Evolutionary conservation across 768 basidiomycete genomes (phyloP), one percentile per base, ranked within the genome.

Genomic region (Podaxis pistillaris): DNA sequence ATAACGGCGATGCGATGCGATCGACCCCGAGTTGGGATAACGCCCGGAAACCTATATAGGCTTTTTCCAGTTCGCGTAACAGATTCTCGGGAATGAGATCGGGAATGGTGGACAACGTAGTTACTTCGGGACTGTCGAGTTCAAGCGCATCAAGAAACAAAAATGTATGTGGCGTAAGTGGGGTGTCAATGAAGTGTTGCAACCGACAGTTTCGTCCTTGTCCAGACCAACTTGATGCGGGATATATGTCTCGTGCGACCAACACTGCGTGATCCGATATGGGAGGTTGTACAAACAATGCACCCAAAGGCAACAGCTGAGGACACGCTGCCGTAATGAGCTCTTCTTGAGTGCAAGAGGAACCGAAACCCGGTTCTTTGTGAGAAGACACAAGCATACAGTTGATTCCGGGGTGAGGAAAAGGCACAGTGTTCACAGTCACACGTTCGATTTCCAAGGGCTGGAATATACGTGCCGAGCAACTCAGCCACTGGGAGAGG

Each of bases 311-410:
- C 19, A 75, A 64, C 40, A 74, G 60, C 5, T 68, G 66, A 9
- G 72, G 72, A 56, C 72, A 75, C 15, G 72, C 68, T n/a, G 68
- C 70, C 12, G 73, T 73, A 22, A 74, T 58, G 12, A 74, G 65
- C 49, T 74, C 74, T 60, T 75, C 74, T 63, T 75, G 75, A 8
- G 75, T 76, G 58, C 70, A 72, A 17, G 73, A 68, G 40, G 71
- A 41, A 28, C 75, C 73, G 57, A 75, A 78, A 17, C 75, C 73
- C 6, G 73, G 74, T 3, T 59, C 71, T 44, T 69, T 69, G 62
- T 73, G 73, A 6, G 74, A 75, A 36, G 74, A 69, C 19, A 76
- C 63, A 11, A 76, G 63, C 40, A 68, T 71, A 47, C 70, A 72
- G 38, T 62, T 59, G 24, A 70, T 61, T 9, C 56, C 56, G 7